Conservation (phyloP, 2,329 filamentous ascomycete species). For the Colletotrichum chlorophyti region DNA sequence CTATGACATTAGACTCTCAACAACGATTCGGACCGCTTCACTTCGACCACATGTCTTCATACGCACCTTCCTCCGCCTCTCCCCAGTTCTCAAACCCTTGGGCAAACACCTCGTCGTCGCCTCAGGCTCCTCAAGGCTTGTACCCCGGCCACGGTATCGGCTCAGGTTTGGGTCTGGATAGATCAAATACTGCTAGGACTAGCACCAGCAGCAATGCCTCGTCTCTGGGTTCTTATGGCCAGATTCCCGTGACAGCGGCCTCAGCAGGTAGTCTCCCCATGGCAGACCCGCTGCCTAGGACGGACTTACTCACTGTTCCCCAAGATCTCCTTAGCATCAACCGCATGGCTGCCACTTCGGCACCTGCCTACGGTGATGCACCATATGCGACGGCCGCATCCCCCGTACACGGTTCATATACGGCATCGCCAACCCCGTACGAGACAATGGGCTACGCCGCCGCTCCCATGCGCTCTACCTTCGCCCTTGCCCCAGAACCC, state of each 20-base stretch:
- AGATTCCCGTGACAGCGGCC: conserved; percentile 75
- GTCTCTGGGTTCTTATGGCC: conserved; percentile 75
- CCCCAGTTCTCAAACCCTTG: conserved; percentile 93
- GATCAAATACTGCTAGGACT: conserved; percentile 58
- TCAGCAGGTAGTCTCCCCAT: conserved; percentile 73
- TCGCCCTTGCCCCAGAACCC: conserved; percentile 63
- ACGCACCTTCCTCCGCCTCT: conserved; percentile 59
- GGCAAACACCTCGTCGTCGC: conserved; percentile 65
- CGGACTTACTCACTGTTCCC: conserved; percentile 73
- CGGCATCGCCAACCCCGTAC: conserved; percentile 73
- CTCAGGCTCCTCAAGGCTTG: conserved; percentile 60
- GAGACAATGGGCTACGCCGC: conserved; percentile 79
- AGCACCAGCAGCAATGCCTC: conserved; percentile 63
- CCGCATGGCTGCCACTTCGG: conserved; percentile 63
- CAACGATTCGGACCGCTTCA: conserved; percentile 78
- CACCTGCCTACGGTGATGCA: conserved; percentile 74
- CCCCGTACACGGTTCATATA: conserved; percentile 70
- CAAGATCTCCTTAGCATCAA: conserved; percentile 79
- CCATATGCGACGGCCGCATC: conserved; percentile 73
- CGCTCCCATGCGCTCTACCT: conserved; percentile 66
- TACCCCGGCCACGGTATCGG: conserved; percentile 63
- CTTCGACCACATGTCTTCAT: conserved; percentile 80
- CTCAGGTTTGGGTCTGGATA: conserved; percentile 64
- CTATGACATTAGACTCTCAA: conserved; percentile 93
- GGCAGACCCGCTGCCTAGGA: conserved; percentile 62